Base-by-base conservation (phyloP, 2,329 filamentous ascomycete genomes). In the Elsinoe australis region DNA sequence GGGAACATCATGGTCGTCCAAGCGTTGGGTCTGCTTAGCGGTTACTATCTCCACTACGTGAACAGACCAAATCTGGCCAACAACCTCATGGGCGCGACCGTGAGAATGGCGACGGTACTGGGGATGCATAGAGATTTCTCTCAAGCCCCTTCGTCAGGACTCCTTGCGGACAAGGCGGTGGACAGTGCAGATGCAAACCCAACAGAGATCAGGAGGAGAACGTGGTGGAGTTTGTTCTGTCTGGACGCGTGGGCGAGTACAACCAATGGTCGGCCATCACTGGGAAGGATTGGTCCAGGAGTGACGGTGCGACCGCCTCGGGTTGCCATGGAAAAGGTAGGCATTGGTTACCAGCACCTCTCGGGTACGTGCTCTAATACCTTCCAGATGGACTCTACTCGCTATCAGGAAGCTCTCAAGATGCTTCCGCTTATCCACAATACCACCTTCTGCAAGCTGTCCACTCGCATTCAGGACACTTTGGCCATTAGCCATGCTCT, bases 401-500 rank as follows among this genome's bases (percentile, higher is more conserved):
- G 64, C 28, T 62, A 62, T 51, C 57, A 73, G 58, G 71, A 71
- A 42, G 80, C 83, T 39, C 73, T 81, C 1, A 79, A 80, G 49
- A 79, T 85, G 48, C 71, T 87, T 3, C 83, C 83, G 0, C 66
- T 87, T 12, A 78, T 85, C 21, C 82, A 89, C 63, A 87, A 85
- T 61, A 82, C 86, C 53, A 79, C 81, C 44, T 89, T 89, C 64
- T 87, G 83, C 67, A 84, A 83, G 62, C 84, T 90, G 51, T 81
- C 83, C 15, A 87, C 84, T 0, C 77, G 79, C 52, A 83, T 89
- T 49, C 85, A 90, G 61, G 84, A 90, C 58, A 75, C 80, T 46
- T 72, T 90, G 2, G 82, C 83, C 12, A 78, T 82, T 47, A 76
- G 79, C 1, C 82, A 84, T 0, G 69, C 86, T 1, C 73, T 87